Percentiles rank a stretch among this genome's conserved stretches.
These are phyloP conservation scores for Penicillium crystallinum DNA, from an alignment of 495 filamentous ascomycete species.

Conservation along the genomic window DNA sequence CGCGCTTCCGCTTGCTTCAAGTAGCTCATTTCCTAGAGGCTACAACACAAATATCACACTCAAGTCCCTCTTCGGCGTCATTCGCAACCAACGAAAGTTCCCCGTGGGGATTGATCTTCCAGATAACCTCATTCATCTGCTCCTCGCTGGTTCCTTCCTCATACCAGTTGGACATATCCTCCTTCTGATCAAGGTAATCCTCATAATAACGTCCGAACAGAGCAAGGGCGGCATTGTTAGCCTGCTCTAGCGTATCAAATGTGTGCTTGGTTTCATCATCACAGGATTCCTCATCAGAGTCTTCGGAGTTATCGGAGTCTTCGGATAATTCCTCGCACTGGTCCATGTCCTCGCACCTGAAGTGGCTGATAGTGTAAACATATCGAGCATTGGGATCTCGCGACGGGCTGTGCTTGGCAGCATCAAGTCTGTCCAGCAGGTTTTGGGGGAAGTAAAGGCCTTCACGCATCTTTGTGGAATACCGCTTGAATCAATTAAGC, in stretches of 20 bases:
- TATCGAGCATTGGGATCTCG: background rate
- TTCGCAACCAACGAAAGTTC: background rate
- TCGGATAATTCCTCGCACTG: background rate
- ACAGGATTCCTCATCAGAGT: background rate
- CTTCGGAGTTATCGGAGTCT: too few relatives aligned
- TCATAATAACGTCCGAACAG: background rate
- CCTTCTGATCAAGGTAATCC: background rate
- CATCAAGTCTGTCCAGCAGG: constrained; percentile 1
- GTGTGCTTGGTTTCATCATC: background rate
- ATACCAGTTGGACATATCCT: background rate
- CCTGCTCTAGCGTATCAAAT: constrained; percentile 1
- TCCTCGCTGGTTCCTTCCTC: background rate
- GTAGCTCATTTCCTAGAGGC: background rate
- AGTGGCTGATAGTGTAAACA: background rate
- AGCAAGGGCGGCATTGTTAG: background rate
- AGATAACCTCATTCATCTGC: background rate
- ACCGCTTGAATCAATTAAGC: background rate
- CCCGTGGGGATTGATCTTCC: background rate
- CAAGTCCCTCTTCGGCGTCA: background rate
- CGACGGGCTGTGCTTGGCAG: background rate
- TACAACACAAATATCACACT: background rate
- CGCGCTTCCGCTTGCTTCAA: background rate
- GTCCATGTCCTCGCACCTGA: background rate
- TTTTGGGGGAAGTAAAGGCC: background rate
- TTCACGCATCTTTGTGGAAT: constrained; percentile 5